Evolutionary conservation across 176 grass and related monocot species (phyloP).

Genomic region (Oryza australiensis): DNA sequence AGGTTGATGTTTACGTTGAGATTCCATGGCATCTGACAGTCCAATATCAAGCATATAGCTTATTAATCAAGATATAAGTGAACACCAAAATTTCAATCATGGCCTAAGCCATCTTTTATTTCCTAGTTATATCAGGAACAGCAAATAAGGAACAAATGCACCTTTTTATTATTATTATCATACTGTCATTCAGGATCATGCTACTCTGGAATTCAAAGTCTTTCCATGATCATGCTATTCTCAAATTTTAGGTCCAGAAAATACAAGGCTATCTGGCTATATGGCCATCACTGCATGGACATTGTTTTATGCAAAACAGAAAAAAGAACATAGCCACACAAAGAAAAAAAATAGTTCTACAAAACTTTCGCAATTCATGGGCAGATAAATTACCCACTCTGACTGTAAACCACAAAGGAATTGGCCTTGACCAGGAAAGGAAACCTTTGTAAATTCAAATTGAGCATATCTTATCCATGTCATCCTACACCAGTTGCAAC

Average conservation of each 20-base stretch:
- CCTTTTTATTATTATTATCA: background rate
- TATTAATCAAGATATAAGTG: background rate
- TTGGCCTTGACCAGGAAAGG: background rate
- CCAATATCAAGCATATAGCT: background rate
- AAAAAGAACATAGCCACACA: slow-evolving; percentile 8
- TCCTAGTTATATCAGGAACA: background rate
- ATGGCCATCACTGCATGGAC: background rate
- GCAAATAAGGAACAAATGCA: background rate
- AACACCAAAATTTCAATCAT: background rate
- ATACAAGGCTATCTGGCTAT: background rate
- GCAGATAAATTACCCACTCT: background rate
- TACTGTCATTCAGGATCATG: background rate
- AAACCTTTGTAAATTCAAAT: background rate
- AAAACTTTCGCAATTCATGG: background rate
- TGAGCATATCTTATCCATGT: background rate
- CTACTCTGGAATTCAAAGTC: background rate
- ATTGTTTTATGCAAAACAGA: background rate
- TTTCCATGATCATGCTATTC: slow-evolving; percentile 15
- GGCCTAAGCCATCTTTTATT: background rate
- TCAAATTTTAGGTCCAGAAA: background rate
- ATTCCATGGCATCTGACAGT: background rate
- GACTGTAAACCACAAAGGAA: slow-evolving; percentile 8
- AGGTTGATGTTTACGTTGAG: background rate
- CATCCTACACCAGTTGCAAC: background rate
- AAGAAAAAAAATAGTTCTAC: background rate